These are phyloP conservation scores for Paxillus rubicundulus DNA, from an alignment of 768 basidiomycete genomes.

Conservation along the genomic window DNA sequence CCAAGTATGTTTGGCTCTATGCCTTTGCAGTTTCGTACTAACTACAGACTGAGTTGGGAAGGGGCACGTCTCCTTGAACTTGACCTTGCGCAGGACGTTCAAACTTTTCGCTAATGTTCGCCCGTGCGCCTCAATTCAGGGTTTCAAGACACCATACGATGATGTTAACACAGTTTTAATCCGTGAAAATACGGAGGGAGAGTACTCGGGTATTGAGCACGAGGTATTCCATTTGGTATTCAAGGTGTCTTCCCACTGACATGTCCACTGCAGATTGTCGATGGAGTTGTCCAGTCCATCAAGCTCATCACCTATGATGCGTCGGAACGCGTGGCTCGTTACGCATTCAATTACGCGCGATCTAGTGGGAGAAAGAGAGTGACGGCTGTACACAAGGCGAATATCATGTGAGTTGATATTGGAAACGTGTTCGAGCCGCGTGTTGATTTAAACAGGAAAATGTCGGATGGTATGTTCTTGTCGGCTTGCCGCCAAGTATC, in stretches of 20 bases:
- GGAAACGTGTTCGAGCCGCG: background rate
- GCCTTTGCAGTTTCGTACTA: slow-evolving; percentile 8
- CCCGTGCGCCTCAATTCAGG: slow-evolving; percentile 92
- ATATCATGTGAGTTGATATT: slow-evolving; percentile 78
- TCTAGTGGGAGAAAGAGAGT: slow-evolving; percentile 84
- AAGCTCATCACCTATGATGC: slow-evolving; percentile 99
- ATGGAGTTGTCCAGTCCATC: slow-evolving; percentile 98
- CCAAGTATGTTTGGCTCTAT: slow-evolving; percentile 65
- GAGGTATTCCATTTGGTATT: slow-evolving; percentile 54
- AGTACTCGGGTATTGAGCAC: slow-evolving; percentile 99
- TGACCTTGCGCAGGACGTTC: slow-evolving; percentile 96
- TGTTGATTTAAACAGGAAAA: slow-evolving; percentile 68
- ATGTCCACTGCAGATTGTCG: slow-evolving; percentile 61
- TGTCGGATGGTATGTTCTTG: slow-evolving; percentile 99
- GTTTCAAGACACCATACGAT: slow-evolving; percentile 98
- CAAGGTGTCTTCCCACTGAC: slow-evolving; percentile 9
- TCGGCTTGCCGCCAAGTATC: slow-evolving; percentile 95
- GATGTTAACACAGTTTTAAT: slow-evolving; percentile 98
- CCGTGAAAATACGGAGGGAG: slow-evolving; percentile 99
- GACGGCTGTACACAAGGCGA: slow-evolving; percentile 99
- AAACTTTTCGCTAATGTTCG: slow-evolving; percentile 98
- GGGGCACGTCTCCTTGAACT: slow-evolving; percentile 96
- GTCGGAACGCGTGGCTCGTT: slow-evolving; percentile 96
- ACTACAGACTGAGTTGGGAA: slow-evolving; percentile 75
- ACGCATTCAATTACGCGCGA: slow-evolving; percentile 96